These are phyloP conservation scores for Xylariaceae sp. DNA, from an alignment of 2,329 filamentous ascomycete genomes.

Conservation along the genomic window DNA sequence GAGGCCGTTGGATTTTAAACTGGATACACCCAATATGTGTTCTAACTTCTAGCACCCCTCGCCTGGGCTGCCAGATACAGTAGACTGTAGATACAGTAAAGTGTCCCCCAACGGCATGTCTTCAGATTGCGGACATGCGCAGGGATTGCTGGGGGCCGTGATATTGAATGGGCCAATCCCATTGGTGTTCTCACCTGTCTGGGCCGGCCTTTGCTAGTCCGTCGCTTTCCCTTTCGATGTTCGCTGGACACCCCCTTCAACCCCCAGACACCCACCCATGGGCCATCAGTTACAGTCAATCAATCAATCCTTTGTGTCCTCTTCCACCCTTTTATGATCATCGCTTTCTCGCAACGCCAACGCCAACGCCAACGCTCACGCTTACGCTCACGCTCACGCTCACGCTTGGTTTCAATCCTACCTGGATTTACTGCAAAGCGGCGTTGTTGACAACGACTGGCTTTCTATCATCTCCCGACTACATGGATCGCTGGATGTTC, in stretches of 20 bases:
- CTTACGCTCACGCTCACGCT: too few relatives aligned
- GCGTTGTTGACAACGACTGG: slow-evolving; percentile 6
- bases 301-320: slow-evolving; percentile 9
- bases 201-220: not conserved
- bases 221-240: not conserved
- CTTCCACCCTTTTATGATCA: too few relatives aligned
- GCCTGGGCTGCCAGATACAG: not conserved
- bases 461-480: slow-evolving; percentile 7
- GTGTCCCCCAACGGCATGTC: too few relatives aligned
- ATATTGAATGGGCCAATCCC: not conserved
- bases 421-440: not conserved
- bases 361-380: too few relatives aligned
- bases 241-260: slow-evolving; percentile 7
- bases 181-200: not conserved
- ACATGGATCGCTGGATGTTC: slow-evolving; percentile 20
- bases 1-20: slow-evolving; percentile 9
- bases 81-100: too few relatives aligned
- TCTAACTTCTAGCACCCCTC: slow-evolving; percentile 8
- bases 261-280: not conserved
- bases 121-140: not conserved
- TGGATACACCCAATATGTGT: slow-evolving; percentile 20
- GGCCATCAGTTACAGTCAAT: slow-evolving; percentile 6
- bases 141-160: not conserved
- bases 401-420: too few relatives aligned
- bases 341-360: slow-evolving; percentile 5